Evolutionary conservation across 2,329 filamentous ascomycete genomes (phyloP).

Genomic region (Sphaerulina musiva): DNA sequence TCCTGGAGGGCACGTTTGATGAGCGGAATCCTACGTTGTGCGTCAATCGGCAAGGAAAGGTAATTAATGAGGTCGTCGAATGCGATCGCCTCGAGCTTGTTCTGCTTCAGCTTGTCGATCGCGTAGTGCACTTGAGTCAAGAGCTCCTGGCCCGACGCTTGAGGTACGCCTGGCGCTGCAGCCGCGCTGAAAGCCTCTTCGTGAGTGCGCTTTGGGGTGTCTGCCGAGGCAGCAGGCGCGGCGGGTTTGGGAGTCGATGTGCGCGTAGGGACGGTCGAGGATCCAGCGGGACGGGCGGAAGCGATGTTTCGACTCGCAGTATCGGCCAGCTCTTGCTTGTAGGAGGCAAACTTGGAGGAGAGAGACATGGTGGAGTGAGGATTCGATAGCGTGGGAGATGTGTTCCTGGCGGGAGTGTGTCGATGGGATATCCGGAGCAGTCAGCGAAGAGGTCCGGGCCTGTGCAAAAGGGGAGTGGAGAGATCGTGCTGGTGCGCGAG

Average conservation of each 20-base stretch:
- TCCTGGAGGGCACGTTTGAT: conserved; percentile 63
- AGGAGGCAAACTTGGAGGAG: conserved; percentile 25
- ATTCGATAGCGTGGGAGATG: neutral
- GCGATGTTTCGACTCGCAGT: conserved; percentile 28
- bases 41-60: conserved; percentile 57
- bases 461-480: neutral
- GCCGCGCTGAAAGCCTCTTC: conserved; percentile 21
- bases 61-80: conserved; percentile 75
- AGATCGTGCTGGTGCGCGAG: neutral
- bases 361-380: conserved; percentile 27
- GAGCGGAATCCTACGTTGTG: conserved; percentile 39
- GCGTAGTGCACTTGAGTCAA: conserved; percentile 85
- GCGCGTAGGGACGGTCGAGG: conserved; percentile 20
- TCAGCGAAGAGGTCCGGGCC: conserved; percentile 30
- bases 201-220: conserved; percentile 51
- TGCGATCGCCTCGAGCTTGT: conserved; percentile 56
- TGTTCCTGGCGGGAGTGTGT: neutral
- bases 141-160: conserved; percentile 50
- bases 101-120: conserved; percentile 71
- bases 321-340: conserved; percentile 29
- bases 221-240: conserved; percentile 51
- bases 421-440: conserved; percentile 19
- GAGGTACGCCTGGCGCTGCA: conserved; percentile 48
- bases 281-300: conserved; percentile 23
- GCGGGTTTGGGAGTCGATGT: conserved; percentile 24